Evolutionary conservation across 495 filamentous ascomycete species (phyloP), one percentile per base, ranked within the genome.

Genomic region (Hypomontagnella monticulosa): DNA sequence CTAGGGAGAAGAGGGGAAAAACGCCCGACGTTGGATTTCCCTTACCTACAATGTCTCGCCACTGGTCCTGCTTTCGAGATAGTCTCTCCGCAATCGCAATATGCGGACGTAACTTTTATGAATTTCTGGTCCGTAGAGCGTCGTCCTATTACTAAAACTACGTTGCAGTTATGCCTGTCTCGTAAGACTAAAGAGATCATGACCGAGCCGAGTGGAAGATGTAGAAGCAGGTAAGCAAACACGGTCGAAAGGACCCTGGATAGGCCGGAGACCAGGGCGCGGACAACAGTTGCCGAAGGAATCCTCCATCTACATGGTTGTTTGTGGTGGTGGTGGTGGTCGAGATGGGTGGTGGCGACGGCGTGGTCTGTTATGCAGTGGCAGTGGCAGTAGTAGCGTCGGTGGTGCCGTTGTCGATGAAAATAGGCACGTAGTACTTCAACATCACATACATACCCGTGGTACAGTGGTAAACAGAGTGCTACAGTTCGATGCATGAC

Each of bases 391-490:
- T 57, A 43, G 30, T 47, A 33, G 46, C 42, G 32, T 32, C 36
- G 40, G 50, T 33, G 37, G 42, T 67, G 51, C 34, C 30, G 27
- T 18, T 27, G 36, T 37, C 30, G 51, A 44, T 55, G 49, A 38
- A 46, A 51, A 34, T 51, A 60, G 36, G 60, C 50, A 63, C 46
- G 65, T 63, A 43, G 65, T 59, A 63, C 57, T 67, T 63, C 7
- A 8, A 49, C 53, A 67, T 67, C 48, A 67, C 53, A 67, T 58
- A 67, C 64, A 58, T 62, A 67, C 55, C 60, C 66, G 51, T 60
- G 55, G 47, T 27, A 55, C 33, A 19, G 40, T 50, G n/a, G n/a
- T n/a, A n/a, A 46, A 46, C 3, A 60, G 15, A 42, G 57, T 63
- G 48, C 33, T 41, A 60, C 65, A 16, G 14, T 18, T 59, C 12